Evolutionary conservation across 2,329 filamentous ascomycete genomes (phyloP).

Genomic region (Trichocomaceae sp.): DNA sequence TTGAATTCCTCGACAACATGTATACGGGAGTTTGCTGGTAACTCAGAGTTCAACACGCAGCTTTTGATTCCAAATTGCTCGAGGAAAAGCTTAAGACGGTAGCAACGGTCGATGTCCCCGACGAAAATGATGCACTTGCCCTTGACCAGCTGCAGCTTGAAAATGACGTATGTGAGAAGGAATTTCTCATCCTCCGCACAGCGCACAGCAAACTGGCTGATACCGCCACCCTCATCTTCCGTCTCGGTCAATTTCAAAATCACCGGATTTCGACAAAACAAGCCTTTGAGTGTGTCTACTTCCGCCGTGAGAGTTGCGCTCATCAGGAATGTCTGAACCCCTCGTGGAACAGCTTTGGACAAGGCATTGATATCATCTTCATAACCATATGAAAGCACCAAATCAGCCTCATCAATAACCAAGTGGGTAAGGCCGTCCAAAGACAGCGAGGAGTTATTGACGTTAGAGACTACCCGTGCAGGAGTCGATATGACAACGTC

Average conservation of each 20-base stretch:
- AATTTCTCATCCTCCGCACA: conserved; percentile 98
- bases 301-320: conserved; percentile 87
- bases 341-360: conserved; percentile 69
- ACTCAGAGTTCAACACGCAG: conserved; percentile 86
- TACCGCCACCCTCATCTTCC: conserved; percentile 66
- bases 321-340: conserved; percentile 86
- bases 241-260: conserved; percentile 76
- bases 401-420: conserved; percentile 88
- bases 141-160: conserved; percentile 88
- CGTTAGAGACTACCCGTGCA: conserved; percentile 69
- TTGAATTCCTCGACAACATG: conserved; percentile 98
- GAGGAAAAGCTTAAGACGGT: conserved; percentile 87
- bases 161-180: conserved; percentile 83
- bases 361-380: conserved; percentile 81
- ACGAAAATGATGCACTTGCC: conserved; percentile 86
- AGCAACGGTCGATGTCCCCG: conserved; percentile 79
- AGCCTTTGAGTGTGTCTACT: conserved; percentile 72
- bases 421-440: conserved; percentile 67
- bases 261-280: conserved; percentile 77
- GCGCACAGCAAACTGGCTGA: conserved; percentile 82
- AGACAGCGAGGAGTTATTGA: conserved; percentile 65
- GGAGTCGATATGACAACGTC: conserved; percentile 91
- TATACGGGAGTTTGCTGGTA: conserved; percentile 85
- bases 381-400: conserved; percentile 91
- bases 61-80: conserved; percentile 95